Percentiles rank a stretch among this genome's conserved stretches.
Conservation (phyloP, 768 basidiomycete genomes). For the Macrolepiota dolichaula region DNA sequence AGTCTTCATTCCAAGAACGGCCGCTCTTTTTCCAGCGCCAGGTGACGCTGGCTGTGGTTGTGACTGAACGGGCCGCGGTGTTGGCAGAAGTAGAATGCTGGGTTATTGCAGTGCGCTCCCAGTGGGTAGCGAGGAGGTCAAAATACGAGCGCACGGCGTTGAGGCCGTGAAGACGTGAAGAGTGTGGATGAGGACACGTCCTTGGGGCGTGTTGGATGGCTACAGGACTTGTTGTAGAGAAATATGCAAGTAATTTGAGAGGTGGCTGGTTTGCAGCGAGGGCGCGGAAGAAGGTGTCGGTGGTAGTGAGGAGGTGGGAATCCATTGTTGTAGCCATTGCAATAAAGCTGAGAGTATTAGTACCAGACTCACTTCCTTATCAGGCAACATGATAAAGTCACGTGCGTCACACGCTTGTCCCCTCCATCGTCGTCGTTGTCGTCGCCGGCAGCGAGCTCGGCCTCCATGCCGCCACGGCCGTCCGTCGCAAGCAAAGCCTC, state of each 20-base stretch:
- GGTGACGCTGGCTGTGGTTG: conserved; percentile 33
- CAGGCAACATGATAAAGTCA: conserved; percentile 1
- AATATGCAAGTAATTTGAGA: conserved; percentile 31
- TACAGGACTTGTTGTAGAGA: conserved; percentile 35
- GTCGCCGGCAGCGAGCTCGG: background rate
- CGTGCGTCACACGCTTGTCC: background rate
- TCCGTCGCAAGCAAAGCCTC: conserved; percentile 23
- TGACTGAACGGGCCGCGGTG: conserved; percentile 23
- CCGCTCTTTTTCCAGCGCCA: conserved; percentile 47
- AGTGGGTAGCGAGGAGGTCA: conserved; percentile 44
- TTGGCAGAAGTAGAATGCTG: conserved; percentile 22
- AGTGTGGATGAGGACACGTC: conserved; percentile 27
- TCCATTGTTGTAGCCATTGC: background rate
- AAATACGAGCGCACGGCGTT: conserved; percentile 50
- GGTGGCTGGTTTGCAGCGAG: conserved; percentile 31
- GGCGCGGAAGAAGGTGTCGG: conserved; percentile 34
- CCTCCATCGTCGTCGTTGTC: background rate
- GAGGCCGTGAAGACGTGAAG: conserved; percentile 34
- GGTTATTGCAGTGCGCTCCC: conserved; percentile 31
- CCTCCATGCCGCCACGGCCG: conserved; percentile 35
- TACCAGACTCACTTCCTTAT: background rate
- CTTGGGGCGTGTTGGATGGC: conserved; percentile 39
- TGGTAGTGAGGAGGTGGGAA: conserved; percentile 28
- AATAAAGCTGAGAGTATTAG: background rate
- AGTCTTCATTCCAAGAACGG: conserved; percentile 41